phyloP scores from a whole-genome alignment of 371 early-diverging fungal genomes.

The Blakeslea trispora region DNA sequence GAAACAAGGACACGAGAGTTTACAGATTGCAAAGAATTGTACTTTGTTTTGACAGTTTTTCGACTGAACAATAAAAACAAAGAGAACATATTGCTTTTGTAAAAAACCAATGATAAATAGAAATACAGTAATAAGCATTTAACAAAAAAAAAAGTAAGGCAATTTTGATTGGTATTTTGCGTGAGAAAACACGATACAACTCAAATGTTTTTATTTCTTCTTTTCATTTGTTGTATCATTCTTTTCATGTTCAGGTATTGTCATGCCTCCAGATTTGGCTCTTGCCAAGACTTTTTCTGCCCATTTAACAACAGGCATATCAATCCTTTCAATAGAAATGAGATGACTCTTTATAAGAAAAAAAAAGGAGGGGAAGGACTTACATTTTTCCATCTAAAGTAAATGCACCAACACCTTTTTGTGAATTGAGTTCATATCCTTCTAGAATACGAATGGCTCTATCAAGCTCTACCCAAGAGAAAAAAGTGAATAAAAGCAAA shows the following conservation, averaged over 20 bases:
- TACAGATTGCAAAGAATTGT: too few relatives aligned
- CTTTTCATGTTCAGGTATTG: slow-evolving; percentile 37
- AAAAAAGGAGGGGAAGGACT: too few relatives aligned
- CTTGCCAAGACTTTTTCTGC: slow-evolving; percentile 62
- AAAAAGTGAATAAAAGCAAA: not conserved
- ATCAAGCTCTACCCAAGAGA: slow-evolving; percentile 48
- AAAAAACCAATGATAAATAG: too few relatives aligned
- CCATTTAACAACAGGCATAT: slow-evolving; percentile 74
- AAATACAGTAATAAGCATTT: too few relatives aligned
- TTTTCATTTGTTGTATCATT: slow-evolving; percentile 6
- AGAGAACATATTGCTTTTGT: too few relatives aligned
- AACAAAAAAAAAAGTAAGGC: too few relatives aligned
- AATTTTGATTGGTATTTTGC: not conserved
- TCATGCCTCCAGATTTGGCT: slow-evolving; percentile 58
- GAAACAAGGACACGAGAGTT: too few relatives aligned
- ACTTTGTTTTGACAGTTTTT: too few relatives aligned
- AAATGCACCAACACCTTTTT: slow-evolving; percentile 87
- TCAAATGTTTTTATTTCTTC: slow-evolving; percentile 8
- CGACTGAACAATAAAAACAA: too few relatives aligned
- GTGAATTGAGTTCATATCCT: slow-evolving; percentile 64
- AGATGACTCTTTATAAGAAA: too few relatives aligned
- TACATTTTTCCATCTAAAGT: slow-evolving; percentile 88
- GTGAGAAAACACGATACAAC: slow-evolving; percentile 4
- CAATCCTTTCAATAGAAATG: too few relatives aligned
- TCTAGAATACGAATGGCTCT: slow-evolving; percentile 66